Evolutionary conservation across 1,284 basidiomycete species (phyloP), one percentile per base, ranked within the genome.

Genomic region (Gastroboletus turbinatus): DNA sequence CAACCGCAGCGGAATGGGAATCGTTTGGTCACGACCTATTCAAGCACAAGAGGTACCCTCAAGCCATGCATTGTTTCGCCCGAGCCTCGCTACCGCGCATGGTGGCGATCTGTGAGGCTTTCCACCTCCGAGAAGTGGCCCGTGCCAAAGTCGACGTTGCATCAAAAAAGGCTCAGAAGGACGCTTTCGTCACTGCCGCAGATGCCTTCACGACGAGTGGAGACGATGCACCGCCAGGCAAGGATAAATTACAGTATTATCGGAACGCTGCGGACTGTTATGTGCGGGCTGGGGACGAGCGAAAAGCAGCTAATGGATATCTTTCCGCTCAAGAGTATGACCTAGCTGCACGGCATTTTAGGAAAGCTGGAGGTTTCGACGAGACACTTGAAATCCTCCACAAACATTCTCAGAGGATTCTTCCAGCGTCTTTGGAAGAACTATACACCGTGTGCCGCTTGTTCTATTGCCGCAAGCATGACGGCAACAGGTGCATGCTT

Each of bases 61-160:
- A 87, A 60, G 85, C 88, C 0, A 82, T 78, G 68, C 77, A 83
- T 51, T 85, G 83, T 56, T 90, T 82, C 56, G 76, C 81, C 52
- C 77, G 82, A 21, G 87, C 88, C 5, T 67, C 59, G 1, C 64
- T 75, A 32, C 67, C 61, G 0, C 74, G 76, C 13, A 76, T 84
- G 63, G 76, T 69, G 4, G 74, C 70, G 2, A 76, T 88, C 8
- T 74, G 80, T 0, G 52, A 74, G 5, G 79, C 81, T 0, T 82
- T 77, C 60, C 65, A 74, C 19, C 70, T 77, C 9, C 36, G 38
- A 40, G 73, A 80, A 56, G 53, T 69, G 5, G 80, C 78, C 16
- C 68, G 71, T 9, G 55, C 72, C 40, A 67, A 72, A 53, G 59
- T 51, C 2, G 61, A 60, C 33, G 55, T 63, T 48, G 46, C 59